phyloP scores from a whole-genome alignment of 1,284 basidiomycete genomes.

The Erythrobasidium hasegawianum region DNA sequence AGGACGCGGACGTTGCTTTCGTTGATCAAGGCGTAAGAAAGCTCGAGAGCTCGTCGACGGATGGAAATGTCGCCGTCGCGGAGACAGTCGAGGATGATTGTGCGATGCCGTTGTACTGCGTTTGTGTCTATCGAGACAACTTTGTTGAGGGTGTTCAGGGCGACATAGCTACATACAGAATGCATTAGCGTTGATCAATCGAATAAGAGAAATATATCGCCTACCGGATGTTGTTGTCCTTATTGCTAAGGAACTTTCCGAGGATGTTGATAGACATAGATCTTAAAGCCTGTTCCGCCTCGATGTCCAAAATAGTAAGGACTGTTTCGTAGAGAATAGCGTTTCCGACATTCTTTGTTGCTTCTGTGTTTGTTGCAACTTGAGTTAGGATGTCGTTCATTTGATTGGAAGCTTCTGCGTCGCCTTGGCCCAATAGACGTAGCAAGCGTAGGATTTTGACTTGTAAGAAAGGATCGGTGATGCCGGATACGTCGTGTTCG shows the following conservation, averaged over 20 bases:
- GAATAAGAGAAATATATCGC: constrained; percentile 41
- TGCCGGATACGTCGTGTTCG: constrained; percentile 98
- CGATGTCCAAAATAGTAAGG: constrained; percentile 94
- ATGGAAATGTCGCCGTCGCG: constrained; percentile 99
- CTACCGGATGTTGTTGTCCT: constrained; percentile 97
- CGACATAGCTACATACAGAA: constrained; percentile 74
- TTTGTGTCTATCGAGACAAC: constrained; percentile 97
- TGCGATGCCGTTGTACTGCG: constrained; percentile 95
- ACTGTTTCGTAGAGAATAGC: constrained; percentile 98
- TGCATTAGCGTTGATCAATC: neutral
- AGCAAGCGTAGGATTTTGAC: constrained; percentile 94
- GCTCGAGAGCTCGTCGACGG: constrained; percentile 87
- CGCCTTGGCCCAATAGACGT: constrained; percentile 78
- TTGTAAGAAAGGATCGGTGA: constrained; percentile 98
- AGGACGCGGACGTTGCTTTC: constrained; percentile 90
- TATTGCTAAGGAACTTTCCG: constrained; percentile 95
- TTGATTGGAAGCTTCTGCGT: constrained; percentile 80
- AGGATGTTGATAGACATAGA: constrained; percentile 99
- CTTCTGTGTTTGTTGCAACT: constrained; percentile 97
- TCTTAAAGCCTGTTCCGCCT: constrained; percentile 88
- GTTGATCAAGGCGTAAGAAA: constrained; percentile 96
- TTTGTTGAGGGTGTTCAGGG: constrained; percentile 96
- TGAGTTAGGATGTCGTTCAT: constrained; percentile 96
- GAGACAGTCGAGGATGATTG: constrained; percentile 96
- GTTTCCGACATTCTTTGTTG: constrained; percentile 97